Percentiles rank a stretch among this genome's conserved stretches.
phyloP scores from a whole-genome alignment of 228 moss, liverwort and hornwort genomes.

The Sphagnum magellanicum region DNA sequence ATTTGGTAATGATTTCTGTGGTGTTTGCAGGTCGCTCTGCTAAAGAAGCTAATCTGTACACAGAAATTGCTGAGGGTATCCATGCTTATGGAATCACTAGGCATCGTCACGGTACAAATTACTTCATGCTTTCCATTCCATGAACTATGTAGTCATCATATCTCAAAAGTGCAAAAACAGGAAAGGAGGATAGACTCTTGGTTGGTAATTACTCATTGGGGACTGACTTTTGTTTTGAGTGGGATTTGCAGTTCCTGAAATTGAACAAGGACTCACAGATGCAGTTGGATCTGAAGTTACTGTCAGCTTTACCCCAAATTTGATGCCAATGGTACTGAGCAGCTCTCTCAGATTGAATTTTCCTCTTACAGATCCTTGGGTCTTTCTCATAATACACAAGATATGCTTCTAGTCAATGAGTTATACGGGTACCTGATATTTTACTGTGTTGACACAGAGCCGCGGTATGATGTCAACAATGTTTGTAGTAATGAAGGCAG shows the following conservation, averaged over 20 bases:
- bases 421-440: not conserved
- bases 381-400: too few relatives aligned
- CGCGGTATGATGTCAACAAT: conserved; percentile 87
- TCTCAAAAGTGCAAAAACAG: too few relatives aligned
- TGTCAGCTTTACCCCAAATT: conserved; percentile 74
- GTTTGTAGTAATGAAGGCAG: conserved; percentile 64
- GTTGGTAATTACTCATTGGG: too few relatives aligned
- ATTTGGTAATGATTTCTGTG: too few relatives aligned
- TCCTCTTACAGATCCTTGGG: too few relatives aligned
- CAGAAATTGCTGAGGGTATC: conserved; percentile 78
- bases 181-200: too few relatives aligned
- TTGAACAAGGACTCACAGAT: conserved; percentile 69
- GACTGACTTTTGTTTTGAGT: not conserved
- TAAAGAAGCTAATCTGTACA: conserved; percentile 83
- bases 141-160: too few relatives aligned
- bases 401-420: not conserved
- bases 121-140: too few relatives aligned
- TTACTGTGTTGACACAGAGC: conserved; percentile 25
- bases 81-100: conserved; percentile 79
- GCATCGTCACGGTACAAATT: conserved; percentile 64
- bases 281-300: conserved; percentile 59
- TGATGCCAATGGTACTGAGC: conserved; percentile 65
- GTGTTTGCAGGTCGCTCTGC: conserved; percentile 52
- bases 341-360: too few relatives aligned
- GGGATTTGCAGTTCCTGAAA: conserved; percentile 57